Base-by-base conservation (phyloP, 2,329 filamentous ascomycete species). In the Fusarium transvaalense region DNA sequence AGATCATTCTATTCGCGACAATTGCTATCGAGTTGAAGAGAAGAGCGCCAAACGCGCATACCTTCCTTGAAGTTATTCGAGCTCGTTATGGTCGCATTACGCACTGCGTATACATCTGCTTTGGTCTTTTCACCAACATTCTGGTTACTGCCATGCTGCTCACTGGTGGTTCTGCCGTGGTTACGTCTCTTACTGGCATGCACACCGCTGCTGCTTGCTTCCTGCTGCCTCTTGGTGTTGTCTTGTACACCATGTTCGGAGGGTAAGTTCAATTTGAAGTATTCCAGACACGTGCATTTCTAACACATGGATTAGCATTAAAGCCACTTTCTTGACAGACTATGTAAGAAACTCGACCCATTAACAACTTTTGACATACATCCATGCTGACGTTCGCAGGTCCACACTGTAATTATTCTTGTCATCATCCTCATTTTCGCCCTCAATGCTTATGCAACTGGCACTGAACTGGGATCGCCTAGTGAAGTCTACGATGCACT, bases 11-110 rank as follows among this genome's bases (percentile, higher is more conserved):
- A 2, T 97, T 97, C 74, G 93, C 94, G 2, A 97, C 93, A 0
- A 85, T 97, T 29, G 94, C 94, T 31, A 97, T 97, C 71, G 93
- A 97, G 78, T 81, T 97, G 53, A 97, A 97, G 83, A 85, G 92
- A 69, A 88, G 92, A 57, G 92, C 93, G 0, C 94, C 94, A 0
- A 97, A 97, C 75, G 94, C 93, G 1, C 94, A 97, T 71, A 90
- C 88, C 0, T 94, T 93, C 78, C 87, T 97, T 12, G 93, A 97
- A 81, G 91, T 92, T 48, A 92, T 97, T 74, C 87, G 88, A 60
- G 93, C 92, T 23, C 87, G 93, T 66, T 97, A 97, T 79, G 93
- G 65, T 0, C 79, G 79, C 0, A 61, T 79, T 6, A 89, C 92
- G 0, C 94, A 97, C 75, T 81, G 89, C 9, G 91, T 94, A 3